These are phyloP conservation scores for Trametes maxima DNA, from an alignment of 768 basidiomycete species.

Conservation along the genomic window DNA sequence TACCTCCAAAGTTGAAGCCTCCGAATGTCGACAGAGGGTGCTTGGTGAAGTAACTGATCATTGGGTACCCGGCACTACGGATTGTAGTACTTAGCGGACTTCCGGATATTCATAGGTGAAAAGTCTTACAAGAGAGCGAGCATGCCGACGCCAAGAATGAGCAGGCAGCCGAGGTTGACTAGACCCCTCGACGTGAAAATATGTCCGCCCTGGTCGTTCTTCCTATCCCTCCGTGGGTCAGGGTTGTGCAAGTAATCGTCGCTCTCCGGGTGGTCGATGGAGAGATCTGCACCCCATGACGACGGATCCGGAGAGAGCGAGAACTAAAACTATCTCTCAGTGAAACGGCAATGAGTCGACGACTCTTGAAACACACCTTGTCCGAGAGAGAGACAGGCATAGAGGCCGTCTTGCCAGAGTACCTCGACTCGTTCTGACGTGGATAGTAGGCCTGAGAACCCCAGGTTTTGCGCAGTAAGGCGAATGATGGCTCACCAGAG, in stretches of 20 bases:
- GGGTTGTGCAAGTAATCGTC: slow-evolving; percentile 81
- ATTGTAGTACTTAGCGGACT: slow-evolving; percentile 22
- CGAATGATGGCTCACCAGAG: slow-evolving; percentile 17
- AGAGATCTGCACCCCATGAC: slow-evolving; percentile 71
- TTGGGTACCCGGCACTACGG: slow-evolving; percentile 46
- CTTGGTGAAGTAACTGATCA: slow-evolving; percentile 42
- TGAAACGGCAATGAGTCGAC: neutral
- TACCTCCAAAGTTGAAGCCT: slow-evolving; percentile 48
- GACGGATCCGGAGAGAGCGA: slow-evolving; percentile 74
- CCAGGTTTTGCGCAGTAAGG: neutral
- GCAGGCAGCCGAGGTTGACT: slow-evolving; percentile 71
- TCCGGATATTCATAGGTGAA: neutral
- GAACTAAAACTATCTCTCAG: slow-evolving; percentile 45
- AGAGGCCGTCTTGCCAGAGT: slow-evolving; percentile 17
- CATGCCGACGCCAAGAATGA: slow-evolving; percentile 50
- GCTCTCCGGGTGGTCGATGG: slow-evolving; percentile 49
- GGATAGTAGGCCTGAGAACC: neutral
- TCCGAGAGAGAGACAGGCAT: slow-evolving; percentile 27
- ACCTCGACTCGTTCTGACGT: slow-evolving; percentile 25
- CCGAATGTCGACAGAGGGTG: slow-evolving; percentile 37
- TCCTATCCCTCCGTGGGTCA: slow-evolving; percentile 37
- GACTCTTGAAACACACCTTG: slow-evolving; percentile 19
- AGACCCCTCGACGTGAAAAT: slow-evolving; percentile 63
- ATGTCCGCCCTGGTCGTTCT: slow-evolving; percentile 43
- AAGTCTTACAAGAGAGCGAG: slow-evolving; percentile 60